Evolutionary conservation across 2,329 filamentous ascomycete species (phyloP).

Genomic region (Sporothrix curviconia): DNA sequence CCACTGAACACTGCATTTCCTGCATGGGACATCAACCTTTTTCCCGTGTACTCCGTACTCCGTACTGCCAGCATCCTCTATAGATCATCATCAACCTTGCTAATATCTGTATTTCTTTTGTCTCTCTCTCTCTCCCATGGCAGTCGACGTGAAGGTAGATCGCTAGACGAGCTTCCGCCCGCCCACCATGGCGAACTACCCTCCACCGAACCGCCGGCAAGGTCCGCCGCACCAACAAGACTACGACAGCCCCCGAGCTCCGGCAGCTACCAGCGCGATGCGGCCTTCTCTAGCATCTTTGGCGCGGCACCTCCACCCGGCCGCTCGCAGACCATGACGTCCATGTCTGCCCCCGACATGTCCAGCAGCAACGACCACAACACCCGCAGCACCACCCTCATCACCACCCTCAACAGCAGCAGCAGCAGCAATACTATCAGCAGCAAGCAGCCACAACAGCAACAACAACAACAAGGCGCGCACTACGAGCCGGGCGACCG

Average conservation of each 20-base stretch:
- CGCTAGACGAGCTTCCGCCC: not conserved
- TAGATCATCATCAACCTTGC: too few relatives aligned
- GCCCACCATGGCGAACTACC: constrained; percentile 49
- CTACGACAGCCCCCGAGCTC: constrained; percentile 37
- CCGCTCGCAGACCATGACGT: constrained; percentile 92
- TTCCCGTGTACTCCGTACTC: not conserved
- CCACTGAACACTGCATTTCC: not conserved
- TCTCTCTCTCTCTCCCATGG: not conserved
- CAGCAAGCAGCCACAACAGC: not conserved
- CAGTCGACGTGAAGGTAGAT: constrained; percentile 12
- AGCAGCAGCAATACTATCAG: not conserved
- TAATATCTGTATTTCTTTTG: not conserved
- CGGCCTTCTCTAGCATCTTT: constrained; percentile 94
- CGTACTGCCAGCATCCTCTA: too few relatives aligned
- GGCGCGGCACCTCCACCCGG: constrained; percentile 78
- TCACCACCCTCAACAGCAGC: constrained; percentile 6
- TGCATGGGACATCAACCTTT: not conserved
- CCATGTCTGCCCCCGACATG: constrained; percentile 54
- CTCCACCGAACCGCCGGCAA: constrained; percentile 43
- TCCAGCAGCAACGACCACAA: constrained; percentile 33
- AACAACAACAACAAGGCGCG: constrained; percentile 18
- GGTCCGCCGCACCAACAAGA: constrained; percentile 35
- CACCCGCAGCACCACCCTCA: constrained; percentile 11
- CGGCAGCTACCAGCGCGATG: constrained; percentile 71
- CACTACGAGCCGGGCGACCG: constrained; percentile 43